Percentiles rank a stretch among this genome's conserved stretches.
Evolutionary conservation across 164 flowering plant species (phyloP).

Genomic region (Tetracentron sinense): DNA sequence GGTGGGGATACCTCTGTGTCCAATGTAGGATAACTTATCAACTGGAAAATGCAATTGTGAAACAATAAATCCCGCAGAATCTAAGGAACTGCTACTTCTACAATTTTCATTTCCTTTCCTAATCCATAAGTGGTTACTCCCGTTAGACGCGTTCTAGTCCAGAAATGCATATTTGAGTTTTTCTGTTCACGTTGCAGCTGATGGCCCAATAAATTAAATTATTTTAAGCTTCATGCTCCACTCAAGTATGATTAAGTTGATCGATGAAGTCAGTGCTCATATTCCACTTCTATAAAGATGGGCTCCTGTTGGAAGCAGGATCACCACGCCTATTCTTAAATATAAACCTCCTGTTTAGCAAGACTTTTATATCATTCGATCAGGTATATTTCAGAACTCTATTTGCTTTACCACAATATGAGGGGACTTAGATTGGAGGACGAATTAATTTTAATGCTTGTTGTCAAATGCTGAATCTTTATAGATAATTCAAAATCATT

Average conservation of each 20-base stretch:
- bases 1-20: background rate
- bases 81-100: background rate
- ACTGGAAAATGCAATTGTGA: no score
- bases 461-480: background rate
- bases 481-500: no score
- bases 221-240: background rate
- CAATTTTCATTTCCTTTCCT: background rate
- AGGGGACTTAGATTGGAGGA: no score
- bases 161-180: background rate
- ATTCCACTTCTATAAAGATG: conserved; percentile 87
- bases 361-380: conserved; percentile 8
- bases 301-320: conserved; percentile 77
- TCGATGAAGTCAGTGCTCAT: conserved; percentile 86
- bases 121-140: background rate
- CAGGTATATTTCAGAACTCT: conserved; percentile 10
- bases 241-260: conserved; percentile 1
- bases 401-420: no score
- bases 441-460: background rate
- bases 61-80: background rate
- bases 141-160: background rate
- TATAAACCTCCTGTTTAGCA: conserved; percentile 44
- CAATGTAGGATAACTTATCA: background rate
- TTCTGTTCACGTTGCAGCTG: background rate
- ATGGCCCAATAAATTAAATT: background rate
- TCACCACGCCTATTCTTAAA: conserved; percentile 64